Evolutionary conservation across 805 yeast genomes (phyloP).

Genomic region (Tetrapisispora nanseiensis): DNA sequence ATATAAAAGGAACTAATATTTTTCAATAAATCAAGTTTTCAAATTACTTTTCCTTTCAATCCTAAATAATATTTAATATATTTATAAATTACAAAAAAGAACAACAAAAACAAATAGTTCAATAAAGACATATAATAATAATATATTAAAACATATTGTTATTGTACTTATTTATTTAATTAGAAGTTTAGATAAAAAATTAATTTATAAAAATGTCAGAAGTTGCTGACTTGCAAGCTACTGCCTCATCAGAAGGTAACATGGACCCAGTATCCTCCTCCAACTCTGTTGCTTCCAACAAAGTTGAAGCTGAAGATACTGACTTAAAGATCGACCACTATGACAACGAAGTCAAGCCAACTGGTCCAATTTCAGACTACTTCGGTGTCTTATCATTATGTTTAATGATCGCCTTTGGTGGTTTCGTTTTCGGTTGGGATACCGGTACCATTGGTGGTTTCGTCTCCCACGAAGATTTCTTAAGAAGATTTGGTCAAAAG

Average conservation of each 20-base stretch:
- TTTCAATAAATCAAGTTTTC: neutral
- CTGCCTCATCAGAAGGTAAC: neutral
- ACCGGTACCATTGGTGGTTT: conserved; percentile 60
- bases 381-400: conserved; percentile 24
- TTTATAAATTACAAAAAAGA: neutral
- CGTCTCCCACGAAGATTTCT: conserved; percentile 47
- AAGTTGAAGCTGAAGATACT: conserved; percentile 7
- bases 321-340: conserved; percentile 4
- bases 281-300: conserved; percentile 8
- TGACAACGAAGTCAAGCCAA: neutral
- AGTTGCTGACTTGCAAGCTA: conserved; percentile 2
- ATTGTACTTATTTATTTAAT: neutral
- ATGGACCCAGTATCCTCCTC: conserved; percentile 2
- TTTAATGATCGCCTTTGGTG: conserved; percentile 56
- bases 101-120: neutral
- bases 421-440: conserved; percentile 71
- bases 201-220: conserved; percentile 2
- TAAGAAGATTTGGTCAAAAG: conserved; percentile 42
- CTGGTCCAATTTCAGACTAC: conserved; percentile 22
- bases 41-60: neutral
- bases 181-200: neutral
- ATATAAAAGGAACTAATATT: conserved; percentile 1
- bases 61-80: neutral
- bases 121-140: neutral
- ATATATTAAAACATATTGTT: neutral